Conservation (phyloP, 73 alveolate genomes). For the Effrenium voratum region DNA sequence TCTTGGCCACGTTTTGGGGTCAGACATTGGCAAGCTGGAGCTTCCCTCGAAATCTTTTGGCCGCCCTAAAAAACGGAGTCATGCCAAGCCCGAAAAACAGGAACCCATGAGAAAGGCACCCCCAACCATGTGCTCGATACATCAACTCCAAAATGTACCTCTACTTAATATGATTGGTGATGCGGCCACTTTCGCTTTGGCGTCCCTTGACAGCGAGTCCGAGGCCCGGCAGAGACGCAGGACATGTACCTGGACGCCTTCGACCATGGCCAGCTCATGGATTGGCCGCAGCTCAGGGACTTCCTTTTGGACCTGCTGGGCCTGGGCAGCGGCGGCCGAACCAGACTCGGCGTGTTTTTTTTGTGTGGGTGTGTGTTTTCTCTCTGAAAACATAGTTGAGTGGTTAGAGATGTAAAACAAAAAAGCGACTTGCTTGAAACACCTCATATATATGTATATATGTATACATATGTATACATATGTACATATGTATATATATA, state of each 20-base stretch:
- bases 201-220: no score
- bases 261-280: constrained; percentile 45
- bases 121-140: no score
- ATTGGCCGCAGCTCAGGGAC: constrained; percentile 38
- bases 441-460: not conserved
- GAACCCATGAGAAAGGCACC: no score
- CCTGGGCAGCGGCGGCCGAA: constrained; percentile 42
- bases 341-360: not conserved
- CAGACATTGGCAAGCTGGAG: no score
- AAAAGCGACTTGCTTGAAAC: no score
- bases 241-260: constrained; percentile 75
- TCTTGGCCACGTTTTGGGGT: no score
- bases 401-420: not conserved
- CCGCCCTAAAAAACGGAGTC: no score
- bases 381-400: not conserved
- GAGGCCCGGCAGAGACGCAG: constrained; percentile 57
- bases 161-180: not conserved
- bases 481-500: not conserved
- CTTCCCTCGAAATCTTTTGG: no score
- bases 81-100: no score
- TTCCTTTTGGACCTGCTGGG: constrained; percentile 28
- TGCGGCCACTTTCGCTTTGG: not conserved
- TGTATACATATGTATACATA: not conserved
- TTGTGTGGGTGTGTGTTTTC: not conserved
- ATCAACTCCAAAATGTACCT: no score